Evolutionary conservation across 1,284 basidiomycete species (phyloP).

Genomic region (Psilocybe mexicana): DNA sequence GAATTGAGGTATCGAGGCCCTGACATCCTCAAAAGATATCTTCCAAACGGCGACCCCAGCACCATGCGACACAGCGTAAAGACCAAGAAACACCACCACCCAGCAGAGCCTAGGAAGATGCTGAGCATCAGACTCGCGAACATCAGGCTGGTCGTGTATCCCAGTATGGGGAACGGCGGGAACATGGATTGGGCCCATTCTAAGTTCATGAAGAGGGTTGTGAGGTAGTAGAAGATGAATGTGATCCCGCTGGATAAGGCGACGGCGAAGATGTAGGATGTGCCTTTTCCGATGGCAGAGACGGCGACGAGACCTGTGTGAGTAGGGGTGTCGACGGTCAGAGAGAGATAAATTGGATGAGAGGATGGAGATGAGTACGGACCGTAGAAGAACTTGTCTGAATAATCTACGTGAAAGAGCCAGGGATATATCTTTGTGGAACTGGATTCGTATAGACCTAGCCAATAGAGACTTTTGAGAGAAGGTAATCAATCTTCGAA

Average conservation of each 20-base stretch:
- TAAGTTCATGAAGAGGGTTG: neutral
- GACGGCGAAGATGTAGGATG: neutral
- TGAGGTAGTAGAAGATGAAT: neutral
- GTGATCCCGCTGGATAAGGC: neutral
- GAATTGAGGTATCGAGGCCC: neutral
- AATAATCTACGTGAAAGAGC: conserved; percentile 3
- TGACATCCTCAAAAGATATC: too few relatives aligned
- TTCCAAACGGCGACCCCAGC: too few relatives aligned
- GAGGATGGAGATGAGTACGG: neutral
- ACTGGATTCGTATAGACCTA: conserved; percentile 10
- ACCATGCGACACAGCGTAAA: too few relatives aligned
- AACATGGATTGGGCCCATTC: neutral
- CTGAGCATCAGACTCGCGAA: neutral
- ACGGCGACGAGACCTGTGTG: neutral
- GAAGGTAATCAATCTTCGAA: neutral
- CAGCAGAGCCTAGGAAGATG: neutral
- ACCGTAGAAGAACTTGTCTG: neutral
- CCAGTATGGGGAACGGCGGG: neutral
- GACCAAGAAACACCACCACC: neutral
- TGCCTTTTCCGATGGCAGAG: too few relatives aligned
- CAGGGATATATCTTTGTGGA: conserved; percentile 1
- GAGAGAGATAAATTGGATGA: neutral
- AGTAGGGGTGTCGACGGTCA: neutral
- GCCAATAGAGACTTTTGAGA: neutral
- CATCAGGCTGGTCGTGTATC: neutral